Percentiles rank a stretch among this genome's conserved stretches.
Conservation (phyloP, 1,139 yeast species). For the Zygoascus sp. region DNA sequence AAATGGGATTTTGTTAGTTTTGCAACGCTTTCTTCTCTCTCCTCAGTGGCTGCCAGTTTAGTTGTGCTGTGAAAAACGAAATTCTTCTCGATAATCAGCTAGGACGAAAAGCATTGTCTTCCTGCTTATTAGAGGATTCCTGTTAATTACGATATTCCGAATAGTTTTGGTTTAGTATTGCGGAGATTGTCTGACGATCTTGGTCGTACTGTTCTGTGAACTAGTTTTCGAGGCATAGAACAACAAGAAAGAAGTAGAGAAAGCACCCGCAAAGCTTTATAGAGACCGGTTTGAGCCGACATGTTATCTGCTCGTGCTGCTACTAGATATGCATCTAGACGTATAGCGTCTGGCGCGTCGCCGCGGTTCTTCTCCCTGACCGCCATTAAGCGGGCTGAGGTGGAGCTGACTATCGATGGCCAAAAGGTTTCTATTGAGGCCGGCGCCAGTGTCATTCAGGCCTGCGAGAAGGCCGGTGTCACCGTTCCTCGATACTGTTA, state of each 20-base stretch:
- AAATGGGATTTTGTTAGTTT: not conserved
- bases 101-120: not conserved
- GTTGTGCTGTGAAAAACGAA: not conserved
- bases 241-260: no score
- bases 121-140: not conserved
- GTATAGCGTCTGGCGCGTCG: conserved; percentile 5
- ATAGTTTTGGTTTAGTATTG: not conserved
- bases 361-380: conserved; percentile 31
- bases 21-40: conserved; percentile 2
- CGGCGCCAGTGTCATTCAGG: conserved; percentile 85
- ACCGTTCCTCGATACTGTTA: conserved; percentile 85
- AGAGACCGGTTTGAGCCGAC: not conserved
- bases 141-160: not conserved
- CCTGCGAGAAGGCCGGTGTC: conserved; percentile 89
- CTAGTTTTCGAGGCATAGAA: not conserved
- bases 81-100: not conserved
- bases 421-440: conserved; percentile 74
- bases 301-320: conserved; percentile 6
- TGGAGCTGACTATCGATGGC: conserved; percentile 75
- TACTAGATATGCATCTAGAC: conserved; percentile 6
- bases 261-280: not conserved
- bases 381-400: conserved; percentile 46
- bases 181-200: not conserved
- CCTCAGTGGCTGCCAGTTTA: conserved; percentile 1
- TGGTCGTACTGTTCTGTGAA: not conserved